Base-by-base conservation (phyloP, 441 rosid species). In the Populus hybrid region DNA sequence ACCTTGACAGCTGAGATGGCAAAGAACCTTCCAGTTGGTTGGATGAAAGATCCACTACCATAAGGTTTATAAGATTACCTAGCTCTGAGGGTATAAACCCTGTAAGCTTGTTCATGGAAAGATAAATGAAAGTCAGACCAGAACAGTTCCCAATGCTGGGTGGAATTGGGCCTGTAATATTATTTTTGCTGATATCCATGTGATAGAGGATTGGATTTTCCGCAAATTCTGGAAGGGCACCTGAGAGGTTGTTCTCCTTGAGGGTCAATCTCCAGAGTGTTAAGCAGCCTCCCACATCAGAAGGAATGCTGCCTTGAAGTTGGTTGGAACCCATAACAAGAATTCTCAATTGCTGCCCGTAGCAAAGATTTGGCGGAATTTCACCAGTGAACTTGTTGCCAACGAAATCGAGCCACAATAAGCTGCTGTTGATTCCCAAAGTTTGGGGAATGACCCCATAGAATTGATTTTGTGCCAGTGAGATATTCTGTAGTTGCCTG, bases 331-430 rank as follows among this genome's bases (percentile, higher is more conserved):
- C 95, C 81, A 93, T 77, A 79, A 74, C 82, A 79, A 91, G 82
- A 23, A 87, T 72, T 30, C 65, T 57, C 80, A 93, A 66, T 74
- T 78, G 84, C 72, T 87, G 84, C 75, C 94, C 84, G 11, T 75
- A 84, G 89, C 98, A 93, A 73, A 94, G 89, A 84, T 85, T 77
- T 10, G 90, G 85, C 0, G 97, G 97, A 66, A 93, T 86, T 59
- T 77, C 80, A 66, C 97, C 95, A 4, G 82, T 87, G 86, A 93
- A 90, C 46, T 70, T 75, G 75, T 94, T 94, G 67, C 80, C 83
- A 28, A 80, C 76, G 78, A 94, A 85, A 71, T 94, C 97, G 79
- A 94, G 80, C 87, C 78, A 80, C 81, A 75, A 71, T 61, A 94
- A 82, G 84, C 91, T 90, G 82, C 85, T 84, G 82, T 91, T 90